Percentiles rank a stretch among this genome's conserved stretches.
Conservation (phyloP, 768 basidiomycete genomes). For the Astraeus odoratus region DNA sequence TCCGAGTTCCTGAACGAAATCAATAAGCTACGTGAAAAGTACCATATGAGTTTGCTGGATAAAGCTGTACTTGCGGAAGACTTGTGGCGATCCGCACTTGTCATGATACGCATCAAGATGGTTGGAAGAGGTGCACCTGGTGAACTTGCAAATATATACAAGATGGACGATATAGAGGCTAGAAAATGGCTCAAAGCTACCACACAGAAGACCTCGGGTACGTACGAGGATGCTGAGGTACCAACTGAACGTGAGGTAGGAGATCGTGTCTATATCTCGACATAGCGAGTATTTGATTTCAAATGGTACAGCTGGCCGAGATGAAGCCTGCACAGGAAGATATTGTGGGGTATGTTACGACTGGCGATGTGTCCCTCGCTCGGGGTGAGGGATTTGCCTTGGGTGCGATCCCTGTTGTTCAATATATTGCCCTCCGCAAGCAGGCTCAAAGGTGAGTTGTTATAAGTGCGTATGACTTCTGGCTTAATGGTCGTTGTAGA, state of each 20-base stretch:
- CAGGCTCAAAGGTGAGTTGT: slow-evolving; percentile 37
- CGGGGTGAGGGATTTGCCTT: slow-evolving; percentile 74
- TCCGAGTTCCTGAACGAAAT: slow-evolving; percentile 46
- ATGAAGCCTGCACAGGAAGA: slow-evolving; percentile 32
- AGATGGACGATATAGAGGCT: slow-evolving; percentile 47
- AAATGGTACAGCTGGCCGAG: slow-evolving; percentile 37
- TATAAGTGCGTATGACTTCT: neutral
- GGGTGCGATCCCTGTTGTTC: slow-evolving; percentile 58
- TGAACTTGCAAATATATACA: slow-evolving; percentile 70
- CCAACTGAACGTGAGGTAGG: slow-evolving; percentile 24
- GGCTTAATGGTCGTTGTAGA: slow-evolving; percentile 7
- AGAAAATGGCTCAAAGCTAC: slow-evolving; percentile 38
- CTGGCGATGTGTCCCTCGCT: slow-evolving; percentile 75
- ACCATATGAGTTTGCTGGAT: slow-evolving; percentile 37
- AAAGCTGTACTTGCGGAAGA: slow-evolving; percentile 30
- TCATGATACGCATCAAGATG: slow-evolving; percentile 59
- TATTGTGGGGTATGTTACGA: slow-evolving; percentile 78
- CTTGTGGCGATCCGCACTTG: slow-evolving; percentile 54
- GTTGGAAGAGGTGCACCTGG: slow-evolving; percentile 64
- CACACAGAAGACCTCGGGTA: slow-evolving; percentile 13
- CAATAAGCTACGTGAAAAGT: slow-evolving; percentile 53
- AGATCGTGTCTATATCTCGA: slow-evolving; percentile 1
- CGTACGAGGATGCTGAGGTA: slow-evolving; percentile 14
- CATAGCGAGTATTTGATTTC: neutral
- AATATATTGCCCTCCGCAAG: slow-evolving; percentile 44